Evolutionary conservation across 2,329 filamentous ascomycete species (phyloP).

Genomic region (Paecilomyces sp.): DNA sequence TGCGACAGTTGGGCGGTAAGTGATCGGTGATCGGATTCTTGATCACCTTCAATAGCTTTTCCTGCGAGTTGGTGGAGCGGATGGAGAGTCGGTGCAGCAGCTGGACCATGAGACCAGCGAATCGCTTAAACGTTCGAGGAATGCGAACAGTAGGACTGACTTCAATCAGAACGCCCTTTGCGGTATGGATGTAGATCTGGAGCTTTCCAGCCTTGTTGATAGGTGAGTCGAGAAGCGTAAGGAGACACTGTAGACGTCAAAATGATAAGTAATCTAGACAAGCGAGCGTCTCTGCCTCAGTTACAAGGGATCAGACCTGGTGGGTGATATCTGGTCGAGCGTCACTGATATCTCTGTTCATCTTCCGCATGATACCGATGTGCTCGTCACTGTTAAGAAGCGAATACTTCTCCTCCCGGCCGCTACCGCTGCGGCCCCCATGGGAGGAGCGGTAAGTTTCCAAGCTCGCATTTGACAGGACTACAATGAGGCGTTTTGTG

Average conservation of each 20-base stretch:
- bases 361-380: conserved; percentile 98
- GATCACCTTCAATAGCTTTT: conserved; percentile 95
- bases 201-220: conserved; percentile 97
- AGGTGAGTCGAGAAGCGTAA: conserved; percentile 93
- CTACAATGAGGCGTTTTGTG: conserved; percentile 84
- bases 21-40: conserved; percentile 98
- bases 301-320: conserved; percentile 59
- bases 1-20: conserved; percentile 91
- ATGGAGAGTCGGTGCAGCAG: conserved; percentile 92
- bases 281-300: conserved; percentile 1
- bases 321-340: conserved; percentile 96
- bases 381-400: conserved; percentile 98
- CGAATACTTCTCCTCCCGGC: conserved; percentile 88
- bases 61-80: conserved; percentile 90
- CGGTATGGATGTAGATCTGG: conserved; percentile 97
- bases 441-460: conserved; percentile 94
- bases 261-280: conserved; percentile 8
- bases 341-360: conserved; percentile 98
- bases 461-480: conserved; percentile 92
- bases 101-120: conserved; percentile 97
- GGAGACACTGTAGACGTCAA: conserved; percentile 63
- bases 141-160: conserved; percentile 98
- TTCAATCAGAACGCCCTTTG: conserved; percentile 94
- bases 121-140: conserved; percentile 96
- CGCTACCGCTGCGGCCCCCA: conserved; percentile 56